A percentile compares a stretch with the other conserved stretches of the same genome.
Conservation (phyloP, 768 basidiomycete species). For the Suillus subaureus region DNA sequence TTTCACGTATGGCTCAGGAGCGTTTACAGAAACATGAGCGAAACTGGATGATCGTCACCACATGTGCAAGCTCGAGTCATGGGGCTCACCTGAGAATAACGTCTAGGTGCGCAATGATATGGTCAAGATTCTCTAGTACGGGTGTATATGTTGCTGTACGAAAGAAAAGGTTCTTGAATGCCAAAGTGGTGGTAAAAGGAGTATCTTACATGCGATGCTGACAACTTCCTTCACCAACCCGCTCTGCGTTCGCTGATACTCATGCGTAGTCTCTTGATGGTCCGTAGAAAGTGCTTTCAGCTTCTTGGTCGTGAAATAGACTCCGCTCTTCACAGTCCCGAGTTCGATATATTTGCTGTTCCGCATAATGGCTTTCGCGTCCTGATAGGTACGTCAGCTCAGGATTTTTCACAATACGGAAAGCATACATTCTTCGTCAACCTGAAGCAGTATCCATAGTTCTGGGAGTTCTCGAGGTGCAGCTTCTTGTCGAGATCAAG, state of each 20-base stretch:
- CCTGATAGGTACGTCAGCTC: constrained; percentile 48
- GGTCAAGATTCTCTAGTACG: constrained; percentile 83
- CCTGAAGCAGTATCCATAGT: constrained; percentile 91
- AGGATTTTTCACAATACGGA: neutral
- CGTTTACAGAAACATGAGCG: constrained; percentile 87
- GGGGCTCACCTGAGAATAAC: constrained; percentile 79
- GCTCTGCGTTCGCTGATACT: constrained; percentile 77
- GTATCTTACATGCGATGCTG: constrained; percentile 77
- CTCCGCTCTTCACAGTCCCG: constrained; percentile 81
- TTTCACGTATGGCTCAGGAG: constrained; percentile 87
- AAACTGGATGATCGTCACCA: constrained; percentile 52
- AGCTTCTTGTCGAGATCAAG: constrained; percentile 93
- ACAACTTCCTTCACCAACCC: constrained; percentile 91
- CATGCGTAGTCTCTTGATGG: constrained; percentile 63
- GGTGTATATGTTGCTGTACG: constrained; percentile 86
- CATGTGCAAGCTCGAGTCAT: neutral
- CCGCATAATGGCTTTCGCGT: constrained; percentile 67
- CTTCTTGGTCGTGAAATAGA: constrained; percentile 82
- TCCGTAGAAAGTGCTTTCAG: constrained; percentile 75
- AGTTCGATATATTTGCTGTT: constrained; percentile 81
- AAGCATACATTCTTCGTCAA: constrained; percentile 79
- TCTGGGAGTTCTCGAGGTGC: constrained; percentile 88
- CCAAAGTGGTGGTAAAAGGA: neutral
- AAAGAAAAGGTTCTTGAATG: neutral
- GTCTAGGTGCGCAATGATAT: constrained; percentile 86